Conservation (phyloP, 805 yeast species). For the Saturnispora mendoncae region DNA sequence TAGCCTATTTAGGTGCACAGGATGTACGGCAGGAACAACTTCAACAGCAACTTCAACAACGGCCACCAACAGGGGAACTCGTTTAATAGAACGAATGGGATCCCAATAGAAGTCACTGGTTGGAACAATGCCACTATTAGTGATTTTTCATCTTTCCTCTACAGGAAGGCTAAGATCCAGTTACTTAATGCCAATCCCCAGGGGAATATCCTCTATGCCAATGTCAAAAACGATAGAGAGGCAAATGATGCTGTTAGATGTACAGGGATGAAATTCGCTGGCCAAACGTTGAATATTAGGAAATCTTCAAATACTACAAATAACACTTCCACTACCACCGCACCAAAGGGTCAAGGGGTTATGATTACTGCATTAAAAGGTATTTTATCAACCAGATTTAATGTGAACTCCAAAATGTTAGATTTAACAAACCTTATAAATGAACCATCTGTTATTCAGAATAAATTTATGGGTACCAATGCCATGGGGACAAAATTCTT, state of each 20-base stretch:
- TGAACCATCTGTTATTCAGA: constrained; percentile 49
- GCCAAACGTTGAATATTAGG: constrained; percentile 47
- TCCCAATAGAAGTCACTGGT: constrained; percentile 56
- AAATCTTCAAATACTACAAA: constrained; percentile 28
- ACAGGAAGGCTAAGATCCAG: constrained; percentile 53
- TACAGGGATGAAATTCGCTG: constrained; percentile 79
- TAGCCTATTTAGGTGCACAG: background rate
- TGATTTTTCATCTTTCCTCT: constrained; percentile 61
- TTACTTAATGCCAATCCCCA: constrained; percentile 47
- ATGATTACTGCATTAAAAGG: constrained; percentile 56
- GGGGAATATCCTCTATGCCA: constrained; percentile 47
- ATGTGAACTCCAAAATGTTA: constrained; percentile 53
- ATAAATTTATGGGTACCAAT: constrained; percentile 47
- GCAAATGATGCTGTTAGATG: constrained; percentile 52
- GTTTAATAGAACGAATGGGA: constrained; percentile 11
- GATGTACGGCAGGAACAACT: constrained; percentile 10
- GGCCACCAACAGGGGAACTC: too few species aligned
- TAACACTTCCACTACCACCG: constrained; percentile 9
- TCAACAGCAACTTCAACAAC: constrained; percentile 1
- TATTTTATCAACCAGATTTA: constrained; percentile 61
- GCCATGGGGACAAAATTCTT: constrained; percentile 65
- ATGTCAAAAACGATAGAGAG: constrained; percentile 44
- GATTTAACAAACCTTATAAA: constrained; percentile 56
- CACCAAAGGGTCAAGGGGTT: constrained; percentile 4
- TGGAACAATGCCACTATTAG: constrained; percentile 75